Conservation (phyloP, 2,329 filamentous ascomycete genomes). For the Xylariaceae sp. region DNA sequence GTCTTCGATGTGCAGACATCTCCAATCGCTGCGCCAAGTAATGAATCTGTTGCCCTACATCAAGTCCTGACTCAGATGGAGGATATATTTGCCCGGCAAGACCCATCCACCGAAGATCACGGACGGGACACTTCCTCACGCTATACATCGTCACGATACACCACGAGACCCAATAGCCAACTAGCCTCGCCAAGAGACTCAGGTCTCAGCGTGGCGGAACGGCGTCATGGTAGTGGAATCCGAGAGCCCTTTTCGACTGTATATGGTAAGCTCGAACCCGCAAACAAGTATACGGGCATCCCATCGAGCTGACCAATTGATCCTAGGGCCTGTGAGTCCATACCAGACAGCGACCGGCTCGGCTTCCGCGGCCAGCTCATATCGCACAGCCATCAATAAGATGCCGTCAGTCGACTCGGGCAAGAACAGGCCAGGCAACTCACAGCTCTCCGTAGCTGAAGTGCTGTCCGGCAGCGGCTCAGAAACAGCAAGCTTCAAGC, state of each 20-base stretch:
- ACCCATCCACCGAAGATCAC: constrained; percentile 4
- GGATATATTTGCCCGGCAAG: constrained; percentile 2
- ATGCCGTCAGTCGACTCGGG: constrained; percentile 14
- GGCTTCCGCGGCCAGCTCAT: constrained; percentile 26
- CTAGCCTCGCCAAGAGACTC: constrained; percentile 20
- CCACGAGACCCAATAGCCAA: constrained; percentile 20
- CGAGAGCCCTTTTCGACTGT: constrained; percentile 11
- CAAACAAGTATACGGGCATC: background rate
- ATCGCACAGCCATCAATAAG: constrained; percentile 25
- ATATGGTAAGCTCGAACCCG: constrained; percentile 17
- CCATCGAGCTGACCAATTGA: background rate
- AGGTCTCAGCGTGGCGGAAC: constrained; percentile 15
- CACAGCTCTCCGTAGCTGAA: constrained; percentile 15
- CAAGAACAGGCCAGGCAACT: constrained; percentile 3
- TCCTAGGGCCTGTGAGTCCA: constrained; percentile 15
- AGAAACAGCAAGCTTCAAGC: constrained; percentile 34
- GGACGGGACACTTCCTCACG: constrained; percentile 18
- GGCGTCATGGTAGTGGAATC: constrained; percentile 12
- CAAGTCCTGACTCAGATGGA: constrained; percentile 5
- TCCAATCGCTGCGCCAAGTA: constrained; percentile 1
- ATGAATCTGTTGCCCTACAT: constrained; percentile 9
- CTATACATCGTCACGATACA: constrained; percentile 26
- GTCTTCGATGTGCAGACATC: background rate
- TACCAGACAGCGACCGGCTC: constrained; percentile 18
- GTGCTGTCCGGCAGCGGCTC: constrained; percentile 24